A percentile compares a stretch with the other conserved stretches of the same genome.
These are phyloP conservation scores for Triticum timopheevii DNA, from an alignment of 176 grass and related monocot species.

Conservation along the genomic window DNA sequence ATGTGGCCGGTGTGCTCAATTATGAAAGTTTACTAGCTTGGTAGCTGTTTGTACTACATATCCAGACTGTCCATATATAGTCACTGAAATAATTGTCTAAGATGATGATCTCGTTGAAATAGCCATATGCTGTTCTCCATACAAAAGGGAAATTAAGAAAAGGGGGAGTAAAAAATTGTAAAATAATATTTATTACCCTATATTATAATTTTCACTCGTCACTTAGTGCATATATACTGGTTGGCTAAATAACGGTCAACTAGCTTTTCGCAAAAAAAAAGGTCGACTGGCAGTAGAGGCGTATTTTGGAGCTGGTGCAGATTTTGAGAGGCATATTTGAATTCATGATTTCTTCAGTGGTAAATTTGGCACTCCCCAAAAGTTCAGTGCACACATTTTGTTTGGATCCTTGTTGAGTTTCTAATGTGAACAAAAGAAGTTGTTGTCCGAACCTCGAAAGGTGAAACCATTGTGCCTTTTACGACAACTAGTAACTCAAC, in stretches of 20 bases:
- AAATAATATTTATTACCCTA: background rate
- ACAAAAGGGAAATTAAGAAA: background rate
- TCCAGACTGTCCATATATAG: background rate
- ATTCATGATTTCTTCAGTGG: background rate
- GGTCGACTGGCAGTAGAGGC: background rate
- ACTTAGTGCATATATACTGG: background rate
- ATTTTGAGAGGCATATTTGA: background rate
- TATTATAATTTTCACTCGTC: background rate
- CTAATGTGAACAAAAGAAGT: background rate
- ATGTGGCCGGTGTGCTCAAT: background rate
- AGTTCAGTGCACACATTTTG: background rate
- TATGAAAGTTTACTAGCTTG: background rate
- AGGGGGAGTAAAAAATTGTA: background rate
- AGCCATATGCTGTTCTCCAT: background rate
- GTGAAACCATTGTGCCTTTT: background rate
- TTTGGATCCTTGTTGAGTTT: background rate
- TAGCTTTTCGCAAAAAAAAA: background rate
- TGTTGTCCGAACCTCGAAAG: background rate
- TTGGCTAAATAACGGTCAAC: background rate
- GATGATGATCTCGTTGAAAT: background rate
- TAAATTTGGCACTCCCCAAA: background rate
- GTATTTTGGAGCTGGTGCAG: background rate
- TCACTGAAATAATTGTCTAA: background rate
- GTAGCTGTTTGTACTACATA: background rate
- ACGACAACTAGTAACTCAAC: too few species aligned